Conservation (phyloP, 2,329 filamentous ascomycete genomes). For the Aspergillus versicolor region DNA sequence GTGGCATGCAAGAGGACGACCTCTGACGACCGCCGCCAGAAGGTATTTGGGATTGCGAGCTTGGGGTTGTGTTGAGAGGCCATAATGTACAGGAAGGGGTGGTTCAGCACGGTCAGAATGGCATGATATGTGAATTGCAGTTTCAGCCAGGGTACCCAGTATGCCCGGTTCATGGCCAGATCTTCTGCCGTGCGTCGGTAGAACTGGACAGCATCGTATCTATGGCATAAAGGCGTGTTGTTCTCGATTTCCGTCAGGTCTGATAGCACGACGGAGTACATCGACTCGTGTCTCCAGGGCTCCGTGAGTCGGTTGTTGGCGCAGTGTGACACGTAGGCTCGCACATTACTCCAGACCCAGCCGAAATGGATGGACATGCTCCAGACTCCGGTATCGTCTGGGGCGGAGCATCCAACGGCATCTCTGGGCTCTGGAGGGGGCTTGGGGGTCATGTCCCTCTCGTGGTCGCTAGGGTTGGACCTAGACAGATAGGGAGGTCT, state of each 20-base stretch:
- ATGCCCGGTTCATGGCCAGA: conserved; percentile 45
- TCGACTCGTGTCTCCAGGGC: conserved; percentile 54
- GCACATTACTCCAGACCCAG: conserved; percentile 52
- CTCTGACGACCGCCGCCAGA: conserved; percentile 55
- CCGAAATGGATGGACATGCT: conserved; percentile 51
- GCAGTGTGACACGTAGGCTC: conserved; percentile 50
- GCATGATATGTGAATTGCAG: conserved; percentile 56
- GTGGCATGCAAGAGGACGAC: conserved; percentile 53
- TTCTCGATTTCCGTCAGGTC: conserved; percentile 54
- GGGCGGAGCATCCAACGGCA: conserved; percentile 43
- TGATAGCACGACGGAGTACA: conserved; percentile 52
- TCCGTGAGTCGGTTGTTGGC: conserved; percentile 49
- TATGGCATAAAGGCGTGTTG: conserved; percentile 49
- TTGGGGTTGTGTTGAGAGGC: conserved; percentile 54
- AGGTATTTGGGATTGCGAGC: conserved; percentile 54
- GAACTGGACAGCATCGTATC: conserved; percentile 55
- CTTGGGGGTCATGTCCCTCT: conserved; percentile 29
- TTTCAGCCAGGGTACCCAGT: conserved; percentile 55
- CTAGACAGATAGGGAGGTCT: conserved; percentile 33
- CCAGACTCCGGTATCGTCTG: conserved; percentile 51
- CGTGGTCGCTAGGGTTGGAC: conserved; percentile 11
- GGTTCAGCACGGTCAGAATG: conserved; percentile 53
- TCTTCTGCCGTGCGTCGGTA: conserved; percentile 52
- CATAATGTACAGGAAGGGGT: conserved; percentile 55
- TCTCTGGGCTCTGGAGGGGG: conserved; percentile 48